Evolutionary conservation across 164 flowering plant genomes (phyloP).

Genomic region (Nymphaea thermarum): DNA sequence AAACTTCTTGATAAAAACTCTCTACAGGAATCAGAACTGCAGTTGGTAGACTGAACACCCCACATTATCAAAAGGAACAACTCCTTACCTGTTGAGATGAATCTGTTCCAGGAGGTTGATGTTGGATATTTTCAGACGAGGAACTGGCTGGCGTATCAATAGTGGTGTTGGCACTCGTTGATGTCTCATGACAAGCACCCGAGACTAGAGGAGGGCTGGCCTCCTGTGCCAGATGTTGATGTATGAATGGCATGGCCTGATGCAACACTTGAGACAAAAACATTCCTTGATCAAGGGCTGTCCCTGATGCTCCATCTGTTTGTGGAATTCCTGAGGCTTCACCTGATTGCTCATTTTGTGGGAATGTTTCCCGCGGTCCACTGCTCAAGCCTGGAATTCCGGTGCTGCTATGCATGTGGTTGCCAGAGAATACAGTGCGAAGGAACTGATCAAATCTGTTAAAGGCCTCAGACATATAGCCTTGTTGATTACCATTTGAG

Average conservation of each 20-base stretch:
- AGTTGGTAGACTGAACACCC: no score
- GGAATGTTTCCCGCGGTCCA: constrained; percentile 9
- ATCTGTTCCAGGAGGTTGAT: constrained; percentile 9
- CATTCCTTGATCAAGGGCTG: constrained; percentile 26
- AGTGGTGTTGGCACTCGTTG: constrained; percentile 3
- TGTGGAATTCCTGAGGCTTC: constrained; percentile 13
- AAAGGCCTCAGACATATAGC: constrained; percentile 9
- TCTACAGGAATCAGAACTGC: no score
- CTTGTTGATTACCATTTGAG: constrained; percentile 10
- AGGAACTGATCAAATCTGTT: constrained; percentile 27
- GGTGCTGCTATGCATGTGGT: constrained; percentile 14
- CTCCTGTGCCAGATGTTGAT: constrained; percentile 14
- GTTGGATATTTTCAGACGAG: background rate
- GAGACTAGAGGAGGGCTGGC: constrained; percentile 13
- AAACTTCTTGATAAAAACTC: background rate
- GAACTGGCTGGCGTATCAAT: background rate
- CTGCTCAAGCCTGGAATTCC: constrained; percentile 8
- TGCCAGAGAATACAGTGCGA: constrained; percentile 21
- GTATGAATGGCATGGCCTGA: constrained; percentile 45
- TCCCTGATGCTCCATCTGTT: background rate
- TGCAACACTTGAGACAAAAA: constrained; percentile 41
- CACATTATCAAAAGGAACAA: no score
- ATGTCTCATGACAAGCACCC: constrained; percentile 10
- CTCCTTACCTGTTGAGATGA: constrained; percentile 9
- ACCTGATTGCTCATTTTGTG: constrained; percentile 13